Base-by-base conservation (phyloP, 2,329 filamentous ascomycete genomes). In the Xylaria sp. region DNA sequence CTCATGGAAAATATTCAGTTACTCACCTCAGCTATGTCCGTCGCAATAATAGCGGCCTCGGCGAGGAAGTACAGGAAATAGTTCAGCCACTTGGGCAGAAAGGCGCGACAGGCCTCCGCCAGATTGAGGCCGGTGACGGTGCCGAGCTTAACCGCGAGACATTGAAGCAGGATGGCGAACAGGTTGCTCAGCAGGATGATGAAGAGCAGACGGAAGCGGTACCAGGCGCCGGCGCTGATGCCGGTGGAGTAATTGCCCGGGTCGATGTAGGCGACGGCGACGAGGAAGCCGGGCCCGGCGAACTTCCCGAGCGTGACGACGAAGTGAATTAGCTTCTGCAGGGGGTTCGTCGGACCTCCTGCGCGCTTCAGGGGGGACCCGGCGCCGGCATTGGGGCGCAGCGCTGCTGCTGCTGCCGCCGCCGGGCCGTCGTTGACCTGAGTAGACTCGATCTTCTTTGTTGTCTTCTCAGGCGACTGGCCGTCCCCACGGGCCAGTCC, bases 201-300 rank as follows among this genome's bases (percentile, higher is more conserved):
- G 81, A 92, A 92, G 2, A 93, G 84, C 41, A 92, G 84, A 50
- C 83, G 84, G 81, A 89, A 93, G 65, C 85, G 85, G 78, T 90
- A 92, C 0, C 86, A 84, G 4, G 91, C 88, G 63, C 91, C 91
- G 55, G 90, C 90, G 8, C 89, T 87, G 57, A 92, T 88, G 77
- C 90, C 90, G 23, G 91, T 92, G 0, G 90, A 85, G 76, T 92
- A 93, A 78, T 93, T 92, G 68, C 89, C 89, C 60, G 85, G 87
- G 70, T 89, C 87, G 72, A 88, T 89, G 77, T 88, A 89, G 2
- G 87, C 86, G 41, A 89, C 87, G 5, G 86, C 82, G 44, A 89
- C 83, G 80, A 92, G 88, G 76, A 92, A 91, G 1, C 90, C 90
- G 10, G 90, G 90, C 0, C 90, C 90, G 58, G 92, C 80, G 78